phyloP scores from a whole-genome alignment of 208 protist species.

The Leishmania turanica region DNA sequence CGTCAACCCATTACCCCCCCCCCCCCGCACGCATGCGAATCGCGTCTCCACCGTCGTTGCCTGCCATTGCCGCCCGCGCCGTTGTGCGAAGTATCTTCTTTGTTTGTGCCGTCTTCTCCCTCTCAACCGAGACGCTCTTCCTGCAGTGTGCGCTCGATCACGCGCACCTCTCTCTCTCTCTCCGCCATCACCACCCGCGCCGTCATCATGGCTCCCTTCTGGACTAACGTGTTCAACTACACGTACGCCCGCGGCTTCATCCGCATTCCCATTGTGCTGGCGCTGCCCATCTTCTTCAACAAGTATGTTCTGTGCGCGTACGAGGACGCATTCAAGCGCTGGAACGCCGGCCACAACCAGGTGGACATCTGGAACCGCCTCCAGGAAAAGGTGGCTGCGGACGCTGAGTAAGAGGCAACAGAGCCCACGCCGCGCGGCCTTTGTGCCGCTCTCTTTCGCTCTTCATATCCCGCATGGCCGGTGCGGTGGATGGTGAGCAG shows the following conservation, averaged over 20 bases:
- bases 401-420: slow-evolving; percentile 31
- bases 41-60: neutral
- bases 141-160: neutral
- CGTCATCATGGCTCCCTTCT: slow-evolving; percentile 63
- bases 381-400: slow-evolving; percentile 71
- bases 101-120: neutral
- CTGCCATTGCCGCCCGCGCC: neutral
- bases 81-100: neutral
- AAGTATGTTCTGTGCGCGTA: slow-evolving; percentile 78
- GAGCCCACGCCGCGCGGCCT: neutral
- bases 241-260: slow-evolving; percentile 86
- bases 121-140: neutral
- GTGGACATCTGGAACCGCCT: slow-evolving; percentile 84
- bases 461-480: neutral
- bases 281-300: slow-evolving; percentile 83
- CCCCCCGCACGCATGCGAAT: neutral
- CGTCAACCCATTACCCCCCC: neutral
- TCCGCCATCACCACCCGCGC: neutral
- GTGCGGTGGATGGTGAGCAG: neutral
- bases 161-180: neutral
- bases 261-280: slow-evolving; percentile 78
- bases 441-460: neutral
- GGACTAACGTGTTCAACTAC: slow-evolving; percentile 82
- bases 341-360: slow-evolving; percentile 89
- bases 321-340: slow-evolving; percentile 70